A percentile compares a stretch with the other conserved stretches of the same genome.
Conservation (phyloP, 106 monocot species). For the Dioscorea alata region DNA sequence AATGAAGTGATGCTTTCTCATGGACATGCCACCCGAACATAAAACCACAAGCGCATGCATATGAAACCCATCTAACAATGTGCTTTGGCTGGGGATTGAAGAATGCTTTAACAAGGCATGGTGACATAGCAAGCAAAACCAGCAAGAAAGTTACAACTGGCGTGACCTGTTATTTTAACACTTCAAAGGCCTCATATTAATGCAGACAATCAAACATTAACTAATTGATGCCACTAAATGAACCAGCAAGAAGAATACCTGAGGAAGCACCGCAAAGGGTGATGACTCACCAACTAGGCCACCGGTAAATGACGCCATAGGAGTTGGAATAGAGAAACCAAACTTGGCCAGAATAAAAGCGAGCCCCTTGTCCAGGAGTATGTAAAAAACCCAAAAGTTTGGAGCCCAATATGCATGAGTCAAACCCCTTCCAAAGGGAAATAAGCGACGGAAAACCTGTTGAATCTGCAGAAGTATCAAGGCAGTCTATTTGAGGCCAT, state of each 20-base stretch:
- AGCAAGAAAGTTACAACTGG: slow-evolving; percentile 64
- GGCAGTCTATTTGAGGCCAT: neutral
- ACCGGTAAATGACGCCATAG: slow-evolving; percentile 86
- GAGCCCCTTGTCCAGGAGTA: slow-evolving; percentile 76
- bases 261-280: slow-evolving; percentile 84
- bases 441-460: slow-evolving; percentile 73
- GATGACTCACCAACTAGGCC: slow-evolving; percentile 81
- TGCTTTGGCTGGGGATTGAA: slow-evolving; percentile 56
- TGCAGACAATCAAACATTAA: slow-evolving; percentile 1
- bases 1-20: slow-evolving; percentile 99
- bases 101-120: slow-evolving; percentile 75
- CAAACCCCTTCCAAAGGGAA: slow-evolving; percentile 96
- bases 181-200: slow-evolving; percentile 15
- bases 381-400: slow-evolving; percentile 98
- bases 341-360: slow-evolving; percentile 49
- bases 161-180: slow-evolving; percentile 48
- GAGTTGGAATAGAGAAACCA: slow-evolving; percentile 46
- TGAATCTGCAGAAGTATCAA: slow-evolving; percentile 57
- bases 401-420: slow-evolving; percentile 99
- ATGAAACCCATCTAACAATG: slow-evolving; percentile 82
- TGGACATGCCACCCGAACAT: slow-evolving; percentile 99
- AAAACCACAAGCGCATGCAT: slow-evolving; percentile 90
- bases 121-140: slow-evolving; percentile 76
- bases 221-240: neutral
- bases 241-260: slow-evolving; percentile 28